Base-by-base conservation (phyloP, 192 early-diverging fungal species). In the Coemansia erecta region DNA sequence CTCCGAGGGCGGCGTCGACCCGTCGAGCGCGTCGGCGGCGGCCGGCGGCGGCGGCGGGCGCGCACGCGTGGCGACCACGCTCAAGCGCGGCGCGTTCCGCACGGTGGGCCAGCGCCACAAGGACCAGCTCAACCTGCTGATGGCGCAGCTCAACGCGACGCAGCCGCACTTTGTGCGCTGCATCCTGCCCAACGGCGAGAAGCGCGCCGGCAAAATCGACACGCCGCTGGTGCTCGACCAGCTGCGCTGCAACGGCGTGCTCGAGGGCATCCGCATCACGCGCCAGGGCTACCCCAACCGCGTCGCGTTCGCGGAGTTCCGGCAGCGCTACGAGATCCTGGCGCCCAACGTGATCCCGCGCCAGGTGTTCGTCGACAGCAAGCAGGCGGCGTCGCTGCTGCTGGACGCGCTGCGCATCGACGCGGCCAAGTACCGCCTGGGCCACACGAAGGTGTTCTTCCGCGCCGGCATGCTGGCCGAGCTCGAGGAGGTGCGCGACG, bases 131-230 rank as follows among this genome's bases (percentile, higher is more conserved):
- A 81, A 83, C 26, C 72, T 87, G 14, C 81, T 98, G 24, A 94
- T 98, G 93, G 85, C 86, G n/a, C 88, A 89, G 64, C 81, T 98
- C 4, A 86, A 94, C 72, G 83, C 86, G 37, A 98, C 95, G 1
- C 83, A 93, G 51, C 97, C 97, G 21, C 97, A 98, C 77, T 98
- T 98, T 83, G 95, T 98, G 37, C 92, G 97, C 21, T 98, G 97
- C 82, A 98, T 98, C 66, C 69, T 98, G 43, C 97, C 97, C 8
- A 98, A 98, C 62, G 75, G 89, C 23, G 89, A 95, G 54, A 98
- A 98, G 78, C 82, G 83, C 19, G 75, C 97, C 0, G 92, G 92
- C 8, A 86, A 86, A 60, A 83, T 98, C 50, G 69, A 94, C 55
- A 86, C 89, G 22, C 86, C 87, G 26, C 82, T 93, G 42, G 94